Evolutionary conservation across 148 eudicot genomes (phyloP).

Genomic region (Amaranthus palmeri): DNA sequence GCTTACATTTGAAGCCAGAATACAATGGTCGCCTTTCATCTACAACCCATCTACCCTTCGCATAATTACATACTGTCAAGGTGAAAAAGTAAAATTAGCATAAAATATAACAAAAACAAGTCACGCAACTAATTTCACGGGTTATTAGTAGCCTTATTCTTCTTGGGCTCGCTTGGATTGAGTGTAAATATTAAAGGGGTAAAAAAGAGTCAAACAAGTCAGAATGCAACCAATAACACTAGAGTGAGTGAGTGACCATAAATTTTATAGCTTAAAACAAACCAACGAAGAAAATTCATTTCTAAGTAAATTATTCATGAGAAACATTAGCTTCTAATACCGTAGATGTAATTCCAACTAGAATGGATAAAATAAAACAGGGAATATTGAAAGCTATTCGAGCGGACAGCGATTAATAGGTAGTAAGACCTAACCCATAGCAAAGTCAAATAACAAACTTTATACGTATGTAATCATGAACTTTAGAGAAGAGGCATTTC

Average conservation of each 20-base stretch:
- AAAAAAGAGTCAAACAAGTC: neutral
- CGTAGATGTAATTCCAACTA: neutral
- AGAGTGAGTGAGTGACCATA: neutral
- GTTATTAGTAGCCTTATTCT: too few relatives aligned
- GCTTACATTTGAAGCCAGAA: constrained; percentile 58
- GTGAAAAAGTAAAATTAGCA: constrained; percentile 8
- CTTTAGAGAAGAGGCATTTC: neutral
- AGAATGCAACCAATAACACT: too few relatives aligned
- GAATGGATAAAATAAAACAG: neutral
- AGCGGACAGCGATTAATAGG: neutral
- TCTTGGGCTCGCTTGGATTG: too few relatives aligned
- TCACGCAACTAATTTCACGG: neutral
- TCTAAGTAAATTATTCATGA: neutral
- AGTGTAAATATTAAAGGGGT: too few relatives aligned
- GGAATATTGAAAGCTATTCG: neutral
- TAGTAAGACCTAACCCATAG: neutral
- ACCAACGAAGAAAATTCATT: neutral
- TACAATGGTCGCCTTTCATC: constrained; percentile 46
- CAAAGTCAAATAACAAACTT: neutral
- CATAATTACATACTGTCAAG: constrained; percentile 54
- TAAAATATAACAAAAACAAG: neutral
- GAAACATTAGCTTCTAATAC: neutral
- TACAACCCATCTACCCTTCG: constrained; percentile 57
- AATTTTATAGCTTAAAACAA: neutral
- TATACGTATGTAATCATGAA: neutral